Evolutionary conservation across 2,329 filamentous ascomycete species (phyloP), one percentile per base, ranked within the genome.

Genomic region (Monilinia laxa): DNA sequence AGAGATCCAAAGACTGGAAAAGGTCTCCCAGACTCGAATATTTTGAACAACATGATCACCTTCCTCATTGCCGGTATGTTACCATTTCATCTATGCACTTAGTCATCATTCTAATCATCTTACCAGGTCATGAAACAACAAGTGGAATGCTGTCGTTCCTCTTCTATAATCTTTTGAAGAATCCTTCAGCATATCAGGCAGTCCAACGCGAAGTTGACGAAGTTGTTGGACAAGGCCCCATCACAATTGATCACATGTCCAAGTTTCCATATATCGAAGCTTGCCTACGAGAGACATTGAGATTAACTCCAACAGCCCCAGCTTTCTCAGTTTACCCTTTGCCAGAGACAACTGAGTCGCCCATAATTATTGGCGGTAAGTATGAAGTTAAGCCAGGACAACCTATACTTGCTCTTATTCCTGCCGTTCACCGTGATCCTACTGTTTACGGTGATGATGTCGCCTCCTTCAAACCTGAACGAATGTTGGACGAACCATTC

Each of bases 401-500:
- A 67, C 67, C 79, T 0, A 76, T 89, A 31, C 1, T 56, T 28
- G 47, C 47, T 14, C 12, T 64, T 10, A 12, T 64, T 4, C 3
- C 51, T 28, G 31, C 23, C 14, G 4, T 59, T 45, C 89, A 92
- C 51, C 75, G 82, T 0, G 90, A 93, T 72, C 87, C 86, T 0
- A 79, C 78, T 2, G 84, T 91, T 0, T 92, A 81, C 62, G 90
- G 90, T 0, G 82, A 85, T 0, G 87, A 90, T 69, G 87, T 87
- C 0, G 75, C 83, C 0, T 82, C 86, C 20, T 93, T 90, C 77
- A 83, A 81, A 60, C 90, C 90, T 0, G 90, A 92, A 74, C 82
- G 90, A 16, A 91, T 92, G 88, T 77, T 89, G 0, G 87, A 90
- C 49, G 88, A 88, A 38, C 81, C 84, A 28, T 92, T 92, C 72